phyloP scores from a whole-genome alignment of 1,284 basidiomycete genomes.

The Ganoderma resinaceum region DNA sequence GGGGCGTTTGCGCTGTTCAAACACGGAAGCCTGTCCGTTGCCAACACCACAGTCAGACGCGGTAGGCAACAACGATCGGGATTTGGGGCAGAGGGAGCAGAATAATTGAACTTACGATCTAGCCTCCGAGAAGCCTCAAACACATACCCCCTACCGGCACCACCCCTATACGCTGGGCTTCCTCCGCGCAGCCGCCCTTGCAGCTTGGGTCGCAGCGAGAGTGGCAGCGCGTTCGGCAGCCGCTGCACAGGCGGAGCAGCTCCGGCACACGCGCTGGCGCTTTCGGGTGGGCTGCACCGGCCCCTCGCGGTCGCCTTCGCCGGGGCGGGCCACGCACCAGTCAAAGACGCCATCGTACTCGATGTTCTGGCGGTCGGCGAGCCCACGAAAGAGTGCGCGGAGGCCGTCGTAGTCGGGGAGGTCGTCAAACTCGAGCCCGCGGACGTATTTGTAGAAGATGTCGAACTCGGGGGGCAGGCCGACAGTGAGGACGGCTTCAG shows the following conservation, averaged over 20 bases:
- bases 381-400: conserved; percentile 78
- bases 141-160: conserved; percentile 12
- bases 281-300: conserved; percentile 21
- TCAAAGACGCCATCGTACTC: conserved; percentile 42
- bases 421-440: conserved; percentile 89
- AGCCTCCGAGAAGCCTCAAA: conserved; percentile 21
- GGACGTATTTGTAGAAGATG: conserved; percentile 86
- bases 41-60: neutral
- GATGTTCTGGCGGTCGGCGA: conserved; percentile 40
- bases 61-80: neutral
- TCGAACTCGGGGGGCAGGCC: conserved; percentile 90
- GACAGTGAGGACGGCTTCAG: conserved; percentile 73
- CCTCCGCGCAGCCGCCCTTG: conserved; percentile 12
- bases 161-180: conserved; percentile 14
- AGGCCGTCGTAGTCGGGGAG: conserved; percentile 91
- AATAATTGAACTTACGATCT: conserved; percentile 19
- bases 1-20: conserved; percentile 8
- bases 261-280: conserved; percentile 33
- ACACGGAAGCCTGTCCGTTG: conserved; percentile 21
- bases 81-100: neutral
- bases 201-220: conserved; percentile 25
- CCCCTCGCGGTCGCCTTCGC: conserved; percentile 14
- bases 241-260: conserved; percentile 33
- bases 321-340: conserved; percentile 37
- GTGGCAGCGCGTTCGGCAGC: conserved; percentile 31